These are phyloP conservation scores for Ganoderma lucidum DNA, from an alignment of 1,284 basidiomycete species.

Conservation along the genomic window DNA sequence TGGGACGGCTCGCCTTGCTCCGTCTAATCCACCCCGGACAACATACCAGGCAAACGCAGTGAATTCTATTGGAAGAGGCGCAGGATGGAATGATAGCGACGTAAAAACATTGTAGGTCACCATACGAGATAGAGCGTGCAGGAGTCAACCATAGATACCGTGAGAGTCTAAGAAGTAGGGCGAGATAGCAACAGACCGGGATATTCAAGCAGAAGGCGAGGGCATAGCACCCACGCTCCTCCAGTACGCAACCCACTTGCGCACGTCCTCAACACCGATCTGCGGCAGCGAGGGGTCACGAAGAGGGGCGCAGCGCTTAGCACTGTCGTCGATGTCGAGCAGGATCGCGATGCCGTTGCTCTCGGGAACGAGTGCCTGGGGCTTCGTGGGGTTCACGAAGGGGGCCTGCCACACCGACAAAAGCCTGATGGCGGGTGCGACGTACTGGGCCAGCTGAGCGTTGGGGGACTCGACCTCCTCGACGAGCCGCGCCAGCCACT, in stretches of 20 bases:
- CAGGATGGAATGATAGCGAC: background rate
- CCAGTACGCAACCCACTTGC: conserved; percentile 11
- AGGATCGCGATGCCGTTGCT: conserved; percentile 6
- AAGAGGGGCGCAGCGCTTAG: background rate
- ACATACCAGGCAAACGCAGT: no score
- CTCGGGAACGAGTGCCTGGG: background rate
- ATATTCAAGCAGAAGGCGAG: conserved; percentile 1
- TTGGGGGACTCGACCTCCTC: conserved; percentile 5
- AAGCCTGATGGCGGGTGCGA: conserved; percentile 1
- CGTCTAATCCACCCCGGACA: no score
- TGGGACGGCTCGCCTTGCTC: no score
- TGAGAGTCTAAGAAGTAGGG: background rate
- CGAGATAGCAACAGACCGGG: background rate
- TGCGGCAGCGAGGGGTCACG: conserved; percentile 5
- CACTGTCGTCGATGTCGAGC: conserved; percentile 10
- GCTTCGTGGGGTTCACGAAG: conserved; percentile 1
- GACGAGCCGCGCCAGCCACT: conserved; percentile 32
- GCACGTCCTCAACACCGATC: conserved; percentile 6
- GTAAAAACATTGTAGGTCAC: background rate
- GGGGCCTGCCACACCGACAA: background rate
- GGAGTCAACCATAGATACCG: background rate
- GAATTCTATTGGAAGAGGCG: background rate
- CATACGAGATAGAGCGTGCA: background rate
- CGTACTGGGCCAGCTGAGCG: conserved; percentile 2
- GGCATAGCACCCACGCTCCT: conserved; percentile 6